Base-by-base conservation (phyloP, 805 yeast genomes). In the Kazachstania africana region DNA sequence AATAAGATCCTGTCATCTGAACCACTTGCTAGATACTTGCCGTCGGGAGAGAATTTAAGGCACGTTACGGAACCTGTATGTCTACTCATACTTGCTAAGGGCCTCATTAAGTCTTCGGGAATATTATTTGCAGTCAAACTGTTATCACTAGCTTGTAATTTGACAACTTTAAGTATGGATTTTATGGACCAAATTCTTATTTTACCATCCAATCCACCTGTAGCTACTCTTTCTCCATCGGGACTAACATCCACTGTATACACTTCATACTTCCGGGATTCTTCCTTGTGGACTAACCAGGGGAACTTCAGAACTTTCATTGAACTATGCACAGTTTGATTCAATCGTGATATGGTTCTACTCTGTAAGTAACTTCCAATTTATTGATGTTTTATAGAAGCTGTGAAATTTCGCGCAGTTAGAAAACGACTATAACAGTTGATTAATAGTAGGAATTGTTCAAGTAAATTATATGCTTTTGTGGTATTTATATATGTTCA, bases 1-100 rank as follows among this genome's bases (percentile, higher is more conserved):
- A 91, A 63, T 22, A 85, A 69, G 29, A 91, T 83, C 48, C 98
- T 66, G 57, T 91, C 99, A 57, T 91, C 99, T 2, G 95, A 81
- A 15, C 93, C 87, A 1, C 98, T 88, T 6, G 95, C 96, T 61
- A 91, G 91, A 55, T 84, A 91, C 59, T 91, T 91, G 55, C 85
- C 85, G 3, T 98, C 98, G 1, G 99, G 99, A 42, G 94, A 81
- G 52, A 91, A 91, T 45, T 87, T 68, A 16, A 91, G 91, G 34
- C 84, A 78, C 1, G 98, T 91, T 4, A 91, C 96, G 2, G 95
- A 95, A 30, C 98, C 99, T 15, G 91, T 84, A 50, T 91, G 98
- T 33, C 95, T 70, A 24, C 91, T 78, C 94, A 91, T 83, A 17
- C 91, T 78, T 36, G 94, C 83, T 12, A 87, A 56, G 4, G 94